These are phyloP conservation scores for Heteromeles arbutifolia DNA, from an alignment of 306 rosid species.

Conservation along the genomic window DNA sequence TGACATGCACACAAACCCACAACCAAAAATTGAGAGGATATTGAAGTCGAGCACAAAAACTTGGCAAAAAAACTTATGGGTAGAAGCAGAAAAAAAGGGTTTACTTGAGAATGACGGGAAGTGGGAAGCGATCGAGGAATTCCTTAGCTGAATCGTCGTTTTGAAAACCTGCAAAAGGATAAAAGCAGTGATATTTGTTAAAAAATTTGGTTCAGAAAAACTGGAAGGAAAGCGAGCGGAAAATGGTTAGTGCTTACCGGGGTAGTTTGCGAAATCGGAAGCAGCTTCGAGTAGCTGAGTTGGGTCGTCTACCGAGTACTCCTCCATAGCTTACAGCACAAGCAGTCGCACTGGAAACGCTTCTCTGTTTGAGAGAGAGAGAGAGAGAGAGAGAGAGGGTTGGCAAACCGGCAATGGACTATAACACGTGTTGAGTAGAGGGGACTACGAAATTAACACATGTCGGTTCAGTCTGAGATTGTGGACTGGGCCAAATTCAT, in stretches of 20 bases:
- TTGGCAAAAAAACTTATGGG: background rate
- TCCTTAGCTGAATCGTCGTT: slow-evolving; percentile 55
- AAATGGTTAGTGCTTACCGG: slow-evolving; percentile 32
- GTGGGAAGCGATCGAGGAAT: slow-evolving; percentile 76
- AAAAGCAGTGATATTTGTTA: background rate
- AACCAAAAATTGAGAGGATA: background rate
- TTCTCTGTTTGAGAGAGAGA: too few relatives aligned
- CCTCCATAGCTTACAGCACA: slow-evolving; percentile 23
- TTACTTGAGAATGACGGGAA: slow-evolving; percentile 60
- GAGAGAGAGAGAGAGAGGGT: background rate
- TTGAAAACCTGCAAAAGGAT: slow-evolving; percentile 42
- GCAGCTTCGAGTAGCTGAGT: slow-evolving; percentile 66
- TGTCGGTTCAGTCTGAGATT: background rate
- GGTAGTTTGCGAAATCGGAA: slow-evolving; percentile 49
- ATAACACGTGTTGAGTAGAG: background rate
- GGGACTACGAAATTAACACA: background rate
- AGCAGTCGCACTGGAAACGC: background rate
- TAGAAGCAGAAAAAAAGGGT: background rate
- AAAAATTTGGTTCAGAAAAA: background rate
- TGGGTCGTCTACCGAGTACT: slow-evolving; percentile 47
- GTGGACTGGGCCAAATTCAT: background rate
- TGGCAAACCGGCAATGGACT: background rate
- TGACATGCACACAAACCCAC: background rate
- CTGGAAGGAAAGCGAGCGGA: background rate
- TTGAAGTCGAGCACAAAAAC: background rate